phyloP scores from a whole-genome alignment of 2,329 filamentous ascomycete genomes.

The Calonectria naviculata region DNA sequence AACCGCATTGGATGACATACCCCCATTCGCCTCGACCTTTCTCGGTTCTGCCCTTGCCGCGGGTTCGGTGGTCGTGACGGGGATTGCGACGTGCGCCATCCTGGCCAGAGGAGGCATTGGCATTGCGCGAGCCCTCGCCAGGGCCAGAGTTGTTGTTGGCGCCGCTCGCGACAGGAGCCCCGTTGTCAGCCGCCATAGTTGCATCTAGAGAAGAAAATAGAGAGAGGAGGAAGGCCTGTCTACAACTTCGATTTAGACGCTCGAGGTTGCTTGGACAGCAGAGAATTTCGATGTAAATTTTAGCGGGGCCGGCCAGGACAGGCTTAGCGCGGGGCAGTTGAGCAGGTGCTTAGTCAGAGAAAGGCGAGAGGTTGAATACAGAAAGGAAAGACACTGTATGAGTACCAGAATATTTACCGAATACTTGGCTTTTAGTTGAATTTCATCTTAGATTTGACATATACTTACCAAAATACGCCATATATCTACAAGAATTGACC shows the following conservation, averaged over 20 bases:
- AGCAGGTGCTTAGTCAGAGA: background rate
- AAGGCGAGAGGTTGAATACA: no score
- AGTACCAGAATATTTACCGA: no score
- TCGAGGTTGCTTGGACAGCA: constrained; percentile 20
- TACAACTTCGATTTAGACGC: background rate
- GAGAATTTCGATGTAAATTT: constrained; percentile 28
- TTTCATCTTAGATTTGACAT: no score
- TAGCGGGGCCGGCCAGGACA: constrained; percentile 17
- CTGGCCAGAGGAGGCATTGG: constrained; percentile 32
- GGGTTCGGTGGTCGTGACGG: constrained; percentile 42
- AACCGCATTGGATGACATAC: constrained; percentile 30
- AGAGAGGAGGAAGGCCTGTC: background rate
- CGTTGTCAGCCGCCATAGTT: constrained; percentile 46
- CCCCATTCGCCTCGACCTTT: constrained; percentile 45
- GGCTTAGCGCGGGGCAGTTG: constrained; percentile 18
- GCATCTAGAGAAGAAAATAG: constrained; percentile 37
- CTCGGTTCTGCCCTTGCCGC: constrained; percentile 42
- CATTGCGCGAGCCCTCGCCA: constrained; percentile 28
- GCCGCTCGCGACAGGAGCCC: constrained; percentile 41
- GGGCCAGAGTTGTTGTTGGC: constrained; percentile 30
- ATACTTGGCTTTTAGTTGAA: no score
- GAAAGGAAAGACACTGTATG: background rate
- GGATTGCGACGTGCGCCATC: constrained; percentile 41
- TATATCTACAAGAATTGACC: no score
- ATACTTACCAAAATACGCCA: no score